phyloP scores from a whole-genome alignment of 257 asterid species.

The Nicotiana noctiflora region DNA sequence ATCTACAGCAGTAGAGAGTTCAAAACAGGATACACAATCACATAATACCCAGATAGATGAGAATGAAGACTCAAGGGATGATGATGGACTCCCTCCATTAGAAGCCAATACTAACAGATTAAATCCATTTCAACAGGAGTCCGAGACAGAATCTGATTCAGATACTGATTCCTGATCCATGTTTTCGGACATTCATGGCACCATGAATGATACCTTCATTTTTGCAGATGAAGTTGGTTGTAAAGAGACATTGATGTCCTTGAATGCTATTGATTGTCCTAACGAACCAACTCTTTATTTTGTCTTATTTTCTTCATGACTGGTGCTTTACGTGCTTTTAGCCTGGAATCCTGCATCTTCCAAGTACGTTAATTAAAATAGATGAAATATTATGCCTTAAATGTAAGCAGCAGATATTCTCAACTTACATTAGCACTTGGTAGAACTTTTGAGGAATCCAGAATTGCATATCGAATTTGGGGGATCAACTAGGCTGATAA shows the following conservation, averaged over 20 bases:
- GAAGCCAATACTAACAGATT: slow-evolving; percentile 78
- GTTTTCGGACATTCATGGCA: background rate
- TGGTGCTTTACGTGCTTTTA: too few species aligned
- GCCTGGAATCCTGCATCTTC: too few species aligned
- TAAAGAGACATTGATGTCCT: background rate
- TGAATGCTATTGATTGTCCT: background rate
- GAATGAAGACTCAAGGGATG: slow-evolving; percentile 39
- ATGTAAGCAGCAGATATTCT: too few species aligned
- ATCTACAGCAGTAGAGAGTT: slow-evolving; percentile 20
- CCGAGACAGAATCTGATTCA: slow-evolving; percentile 35
- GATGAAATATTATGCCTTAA: too few species aligned
- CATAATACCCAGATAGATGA: slow-evolving; percentile 17
- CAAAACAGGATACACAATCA: slow-evolving; percentile 20
- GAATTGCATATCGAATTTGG: slow-evolving; percentile 42
- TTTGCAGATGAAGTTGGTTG: background rate
- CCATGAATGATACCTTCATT: background rate
- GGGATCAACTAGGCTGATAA: too few species aligned
- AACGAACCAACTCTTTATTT: too few species aligned
- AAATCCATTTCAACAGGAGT: slow-evolving; percentile 33
- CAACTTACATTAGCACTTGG: too few species aligned
- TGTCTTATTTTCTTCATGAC: too few species aligned
- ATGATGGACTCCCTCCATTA: slow-evolving; percentile 75
- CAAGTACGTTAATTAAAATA: too few species aligned
- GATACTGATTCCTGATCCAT: slow-evolving; percentile 35
- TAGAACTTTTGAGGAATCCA: too few species aligned